These are phyloP conservation scores for Lachnellula willkommii DNA, from an alignment of 2,329 filamentous ascomycete species.

Conservation along the genomic window DNA sequence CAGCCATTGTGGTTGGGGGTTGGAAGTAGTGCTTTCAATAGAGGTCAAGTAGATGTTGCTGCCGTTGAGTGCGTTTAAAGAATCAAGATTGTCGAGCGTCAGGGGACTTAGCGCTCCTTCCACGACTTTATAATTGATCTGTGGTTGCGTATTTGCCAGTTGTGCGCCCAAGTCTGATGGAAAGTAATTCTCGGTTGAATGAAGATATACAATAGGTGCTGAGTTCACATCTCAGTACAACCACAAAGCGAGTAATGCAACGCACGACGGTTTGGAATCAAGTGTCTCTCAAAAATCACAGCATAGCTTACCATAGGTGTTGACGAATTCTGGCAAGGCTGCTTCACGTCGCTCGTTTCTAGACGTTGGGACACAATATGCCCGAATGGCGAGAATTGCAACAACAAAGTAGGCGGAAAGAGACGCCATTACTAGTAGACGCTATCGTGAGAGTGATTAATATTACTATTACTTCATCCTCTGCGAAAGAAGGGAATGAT, in stretches of 20 bases:
- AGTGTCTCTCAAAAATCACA: neutral
- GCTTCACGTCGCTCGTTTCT: neutral
- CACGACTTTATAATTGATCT: slow-evolving; percentile 37
- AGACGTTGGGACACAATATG: neutral
- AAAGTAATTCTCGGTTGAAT: slow-evolving; percentile 40
- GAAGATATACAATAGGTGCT: slow-evolving; percentile 45
- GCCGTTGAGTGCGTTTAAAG: slow-evolving; percentile 36
- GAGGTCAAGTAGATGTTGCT: slow-evolving; percentile 40
- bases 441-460: neutral
- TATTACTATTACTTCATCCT: neutral
- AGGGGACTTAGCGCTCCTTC: slow-evolving; percentile 30
- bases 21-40: slow-evolving; percentile 37
- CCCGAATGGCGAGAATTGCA: neutral
- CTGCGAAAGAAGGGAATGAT: neutral
- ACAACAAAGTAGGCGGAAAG: neutral
- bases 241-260: neutral
- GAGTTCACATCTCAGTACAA: neutral
- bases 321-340: neutral
- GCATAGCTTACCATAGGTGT: neutral
- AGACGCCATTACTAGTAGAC: neutral
- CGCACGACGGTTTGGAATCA: neutral
- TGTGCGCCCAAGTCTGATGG: slow-evolving; percentile 43
- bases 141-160: slow-evolving; percentile 37
- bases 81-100: slow-evolving; percentile 40
- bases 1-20: slow-evolving; percentile 38